Evolutionary conservation across 129 eudicot genomes (phyloP).

Genomic region (Gnaphalium uliginosum): DNA sequence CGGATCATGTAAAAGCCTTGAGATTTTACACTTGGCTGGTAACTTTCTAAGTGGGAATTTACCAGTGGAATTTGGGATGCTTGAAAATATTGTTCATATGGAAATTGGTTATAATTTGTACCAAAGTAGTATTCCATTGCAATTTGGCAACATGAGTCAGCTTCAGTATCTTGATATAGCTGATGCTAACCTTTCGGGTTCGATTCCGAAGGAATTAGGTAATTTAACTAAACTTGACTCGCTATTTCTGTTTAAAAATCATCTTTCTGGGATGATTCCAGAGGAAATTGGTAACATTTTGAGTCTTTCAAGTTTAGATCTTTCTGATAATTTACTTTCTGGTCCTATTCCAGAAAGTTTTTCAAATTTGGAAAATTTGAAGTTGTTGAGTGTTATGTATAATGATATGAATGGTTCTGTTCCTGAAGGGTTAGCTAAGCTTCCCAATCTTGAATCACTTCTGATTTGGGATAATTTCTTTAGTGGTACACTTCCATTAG

Average conservation of each 20-base stretch:
- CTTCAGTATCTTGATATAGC: constrained; percentile 93
- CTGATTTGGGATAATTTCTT: constrained; percentile 86
- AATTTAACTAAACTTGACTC: constrained; percentile 71
- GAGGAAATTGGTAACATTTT: constrained; percentile 48
- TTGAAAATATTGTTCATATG: constrained; percentile 73
- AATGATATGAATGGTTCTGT: constrained; percentile 80
- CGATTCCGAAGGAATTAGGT: constrained; percentile 58
- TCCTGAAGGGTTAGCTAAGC: constrained; percentile 74
- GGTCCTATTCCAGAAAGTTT: constrained; percentile 81
- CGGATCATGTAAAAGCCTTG: constrained; percentile 61
- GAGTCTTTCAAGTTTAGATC: constrained; percentile 74
- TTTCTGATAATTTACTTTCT: constrained; percentile 83
- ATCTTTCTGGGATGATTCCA: constrained; percentile 62
- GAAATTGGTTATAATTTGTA: constrained; percentile 90
- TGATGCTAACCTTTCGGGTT: constrained; percentile 82
- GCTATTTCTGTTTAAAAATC: constrained; percentile 78
- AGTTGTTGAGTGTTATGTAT: constrained; percentile 76
- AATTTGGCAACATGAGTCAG: constrained; percentile 82
- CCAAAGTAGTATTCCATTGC: constrained; percentile 76
- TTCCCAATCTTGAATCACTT: constrained; percentile 71
- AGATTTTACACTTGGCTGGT: constrained; percentile 86
- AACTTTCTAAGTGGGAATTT: constrained; percentile 64
- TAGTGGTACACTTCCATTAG: constrained; percentile 69
- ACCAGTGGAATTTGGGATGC: constrained; percentile 68
- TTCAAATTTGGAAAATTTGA: constrained; percentile 61